Evolutionary conservation across 23 red algal species (phyloP).

Genomic region (Cyanidioschyzon merolae): DNA sequence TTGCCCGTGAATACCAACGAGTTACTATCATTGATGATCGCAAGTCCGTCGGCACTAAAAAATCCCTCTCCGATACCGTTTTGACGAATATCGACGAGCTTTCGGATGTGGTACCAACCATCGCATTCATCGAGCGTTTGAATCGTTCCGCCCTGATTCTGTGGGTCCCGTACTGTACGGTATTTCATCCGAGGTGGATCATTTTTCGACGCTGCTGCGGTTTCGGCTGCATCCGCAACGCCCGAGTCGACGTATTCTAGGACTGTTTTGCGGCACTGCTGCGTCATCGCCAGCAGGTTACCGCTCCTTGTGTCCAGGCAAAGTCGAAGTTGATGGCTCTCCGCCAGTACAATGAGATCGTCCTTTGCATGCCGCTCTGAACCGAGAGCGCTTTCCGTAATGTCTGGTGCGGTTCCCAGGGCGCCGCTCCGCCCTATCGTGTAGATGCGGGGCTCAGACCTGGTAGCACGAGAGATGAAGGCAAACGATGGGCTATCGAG

Average conservation of each 20-base stretch:
- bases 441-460: not conserved
- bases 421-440: not conserved
- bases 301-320: not conserved
- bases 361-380: too few relatives aligned
- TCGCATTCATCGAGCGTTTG: conserved; percentile 20
- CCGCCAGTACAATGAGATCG: not conserved
- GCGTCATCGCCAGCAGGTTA: not conserved
- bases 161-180: not conserved
- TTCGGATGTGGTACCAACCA: conserved; percentile 17
- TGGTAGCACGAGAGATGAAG: not conserved
- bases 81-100: not conserved
- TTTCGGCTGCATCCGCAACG: not conserved
- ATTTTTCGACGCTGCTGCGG: not conserved
- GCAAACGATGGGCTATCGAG: conserved; percentile 11
- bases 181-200: not conserved
- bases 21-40: conserved; percentile 19
- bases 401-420: not conserved
- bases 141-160: conserved; percentile 21
- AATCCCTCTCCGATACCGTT: not conserved
- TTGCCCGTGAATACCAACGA: conserved; percentile 13
- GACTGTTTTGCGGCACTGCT: not conserved
- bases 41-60: not conserved
- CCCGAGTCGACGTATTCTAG: not conserved
- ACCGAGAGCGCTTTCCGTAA: too few relatives aligned
- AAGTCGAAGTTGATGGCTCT: not conserved